Evolutionary conservation across 257 asterid genomes (phyloP).

Genomic region (Henckelia pumila): DNA sequence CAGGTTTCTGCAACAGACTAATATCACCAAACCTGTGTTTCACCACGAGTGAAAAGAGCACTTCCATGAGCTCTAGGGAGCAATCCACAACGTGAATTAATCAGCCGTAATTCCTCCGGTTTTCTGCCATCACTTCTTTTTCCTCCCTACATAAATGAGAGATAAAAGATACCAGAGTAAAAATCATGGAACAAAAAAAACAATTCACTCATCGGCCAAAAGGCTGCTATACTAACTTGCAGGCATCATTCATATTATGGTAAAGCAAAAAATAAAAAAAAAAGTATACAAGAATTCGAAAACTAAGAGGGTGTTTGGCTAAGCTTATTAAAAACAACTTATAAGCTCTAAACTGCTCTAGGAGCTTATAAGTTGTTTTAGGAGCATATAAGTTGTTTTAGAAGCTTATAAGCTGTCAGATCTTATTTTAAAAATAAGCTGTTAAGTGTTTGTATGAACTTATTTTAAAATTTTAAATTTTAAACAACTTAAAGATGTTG

Average conservation of each 20-base stretch:
- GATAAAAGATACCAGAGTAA: constrained; percentile 14
- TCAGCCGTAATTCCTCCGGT: constrained; percentile 68
- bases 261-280: constrained; percentile 4
- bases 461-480: no score
- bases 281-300: no score
- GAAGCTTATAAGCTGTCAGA: no score
- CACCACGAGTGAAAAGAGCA: constrained; percentile 97
- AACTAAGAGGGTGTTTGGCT: no score
- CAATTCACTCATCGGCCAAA: not conserved
- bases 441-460: no score
- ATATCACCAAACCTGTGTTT: constrained; percentile 78
- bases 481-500: no score
- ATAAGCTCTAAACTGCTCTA: no score
- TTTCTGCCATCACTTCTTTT: constrained; percentile 92
- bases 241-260: constrained; percentile 11
- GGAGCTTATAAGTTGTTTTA: no score
- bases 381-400: no score
- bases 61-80: constrained; percentile 99
- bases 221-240: not conserved
- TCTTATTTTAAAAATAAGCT: no score
- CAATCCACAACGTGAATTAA: constrained; percentile 76
- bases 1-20: no score
- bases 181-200: constrained; percentile 7
- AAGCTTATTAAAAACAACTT: no score
- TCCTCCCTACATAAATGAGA: constrained; percentile 58